Conservation (phyloP, 192 early-diverging fungal genomes). For the Rhizophagus clarus region DNA sequence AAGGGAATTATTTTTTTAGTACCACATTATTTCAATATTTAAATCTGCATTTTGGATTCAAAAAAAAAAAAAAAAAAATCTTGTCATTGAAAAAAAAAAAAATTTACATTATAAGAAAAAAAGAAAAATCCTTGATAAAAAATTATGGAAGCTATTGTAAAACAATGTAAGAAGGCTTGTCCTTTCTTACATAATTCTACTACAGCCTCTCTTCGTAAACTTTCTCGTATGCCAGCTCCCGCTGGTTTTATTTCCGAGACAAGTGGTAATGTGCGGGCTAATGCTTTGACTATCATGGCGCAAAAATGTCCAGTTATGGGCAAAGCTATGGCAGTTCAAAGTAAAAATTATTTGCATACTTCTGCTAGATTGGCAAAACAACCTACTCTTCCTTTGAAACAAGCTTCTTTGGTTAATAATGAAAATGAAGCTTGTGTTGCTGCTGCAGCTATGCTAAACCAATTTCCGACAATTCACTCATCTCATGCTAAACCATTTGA, state of each 20-base stretch:
- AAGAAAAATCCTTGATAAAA: too few relatives aligned
- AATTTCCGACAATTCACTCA: constrained; percentile 41
- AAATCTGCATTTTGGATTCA: too few relatives aligned
- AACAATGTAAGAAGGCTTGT: constrained; percentile 56
- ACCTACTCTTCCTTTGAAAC: constrained; percentile 37
- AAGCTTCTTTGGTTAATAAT: constrained; percentile 39
- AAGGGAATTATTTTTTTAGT: too few relatives aligned
- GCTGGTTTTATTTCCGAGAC: constrained; percentile 33
- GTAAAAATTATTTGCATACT: constrained; percentile 35
- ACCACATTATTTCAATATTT: too few relatives aligned
- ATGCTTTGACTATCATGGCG: constrained; percentile 60
- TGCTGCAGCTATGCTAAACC: constrained; percentile 42
- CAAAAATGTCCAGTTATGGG: constrained; percentile 82
- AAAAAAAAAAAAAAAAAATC: too few relatives aligned
- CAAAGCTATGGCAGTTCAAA: constrained; percentile 68
- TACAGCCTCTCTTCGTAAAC: constrained; percentile 65
- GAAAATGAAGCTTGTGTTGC: constrained; percentile 37
- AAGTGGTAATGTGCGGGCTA: constrained; percentile 11
- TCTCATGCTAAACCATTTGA: constrained; percentile 67
- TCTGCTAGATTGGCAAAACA: constrained; percentile 44
- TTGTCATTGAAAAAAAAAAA: too few relatives aligned
- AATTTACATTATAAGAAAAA: too few relatives aligned
- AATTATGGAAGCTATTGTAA: constrained; percentile 45
- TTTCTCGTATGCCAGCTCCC: constrained; percentile 44
- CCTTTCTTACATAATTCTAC: constrained; percentile 79